Percentiles rank a stretch among this genome's conserved stretches.
Evolutionary conservation across 352 stramenopile genomes (phyloP).

Genomic region (Pythium periplocum): DNA sequence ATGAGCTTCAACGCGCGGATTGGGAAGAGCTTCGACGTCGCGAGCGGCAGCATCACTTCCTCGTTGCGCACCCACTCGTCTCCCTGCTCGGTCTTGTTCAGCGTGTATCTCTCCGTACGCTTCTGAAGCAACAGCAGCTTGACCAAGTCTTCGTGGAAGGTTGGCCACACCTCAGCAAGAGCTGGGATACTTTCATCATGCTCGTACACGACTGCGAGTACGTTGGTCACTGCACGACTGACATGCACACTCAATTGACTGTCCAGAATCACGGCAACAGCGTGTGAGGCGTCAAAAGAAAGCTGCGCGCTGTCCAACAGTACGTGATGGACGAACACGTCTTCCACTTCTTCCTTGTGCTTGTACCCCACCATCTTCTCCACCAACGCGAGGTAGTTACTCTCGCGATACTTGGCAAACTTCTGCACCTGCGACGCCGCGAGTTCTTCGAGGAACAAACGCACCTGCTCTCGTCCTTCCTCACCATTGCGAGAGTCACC

Average conservation of each 20-base stretch:
- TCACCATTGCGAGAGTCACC: neutral
- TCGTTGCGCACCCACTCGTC: slow-evolving; percentile 25
- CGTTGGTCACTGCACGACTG: slow-evolving; percentile 7
- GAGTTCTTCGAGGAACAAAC: slow-evolving; percentile 45
- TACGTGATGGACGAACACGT: slow-evolving; percentile 11
- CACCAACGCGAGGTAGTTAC: slow-evolving; percentile 30
- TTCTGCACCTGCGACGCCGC: slow-evolving; percentile 41
- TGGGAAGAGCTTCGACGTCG: slow-evolving; percentile 15
- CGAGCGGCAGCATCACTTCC: slow-evolving; percentile 15
- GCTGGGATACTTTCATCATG: slow-evolving; percentile 2
- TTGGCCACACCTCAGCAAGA: slow-evolving; percentile 37
- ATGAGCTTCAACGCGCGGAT: slow-evolving; percentile 35
- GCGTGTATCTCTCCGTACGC: slow-evolving; percentile 42
- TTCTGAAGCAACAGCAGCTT: slow-evolving; percentile 62
- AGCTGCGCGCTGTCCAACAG: slow-evolving; percentile 10
- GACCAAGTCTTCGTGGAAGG: slow-evolving; percentile 29
- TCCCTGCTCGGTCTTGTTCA: slow-evolving; percentile 3
- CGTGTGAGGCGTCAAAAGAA: slow-evolving; percentile 4
- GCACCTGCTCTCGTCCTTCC: slow-evolving; percentile 10
- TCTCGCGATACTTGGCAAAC: slow-evolving; percentile 49
- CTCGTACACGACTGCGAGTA: slow-evolving; percentile 11
- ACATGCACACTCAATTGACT: slow-evolving; percentile 7
- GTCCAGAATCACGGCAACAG: slow-evolving; percentile 1
- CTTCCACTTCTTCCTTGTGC: slow-evolving; percentile 21
- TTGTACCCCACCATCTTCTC: slow-evolving; percentile 47